phyloP scores from a whole-genome alignment of 2,329 filamentous ascomycete genomes.

The Purpureocillium takamizusanense region DNA sequence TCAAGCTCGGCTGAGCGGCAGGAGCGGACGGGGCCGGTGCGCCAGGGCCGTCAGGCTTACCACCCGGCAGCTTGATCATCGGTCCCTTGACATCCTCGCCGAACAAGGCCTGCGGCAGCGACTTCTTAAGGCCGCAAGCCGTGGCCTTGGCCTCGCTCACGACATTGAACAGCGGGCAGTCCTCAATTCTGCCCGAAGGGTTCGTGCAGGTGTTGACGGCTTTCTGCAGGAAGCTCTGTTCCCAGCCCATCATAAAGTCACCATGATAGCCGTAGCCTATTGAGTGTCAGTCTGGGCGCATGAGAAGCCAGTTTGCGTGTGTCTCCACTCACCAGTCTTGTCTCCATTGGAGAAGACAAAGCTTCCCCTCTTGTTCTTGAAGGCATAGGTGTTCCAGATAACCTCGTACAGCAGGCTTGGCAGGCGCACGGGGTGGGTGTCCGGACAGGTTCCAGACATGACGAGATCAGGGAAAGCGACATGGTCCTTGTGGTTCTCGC shows the following conservation, averaged over 20 bases:
- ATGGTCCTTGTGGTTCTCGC: constrained; percentile 50
- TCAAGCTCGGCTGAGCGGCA: no score
- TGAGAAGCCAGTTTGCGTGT: not conserved
- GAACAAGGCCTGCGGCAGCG: constrained; percentile 43
- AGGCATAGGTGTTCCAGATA: constrained; percentile 68
- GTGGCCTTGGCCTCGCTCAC: constrained; percentile 49
- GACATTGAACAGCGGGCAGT: constrained; percentile 69
- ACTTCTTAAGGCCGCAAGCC: constrained; percentile 49
- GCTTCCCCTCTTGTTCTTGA: constrained; percentile 50
- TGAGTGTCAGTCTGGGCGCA: constrained; percentile 1
- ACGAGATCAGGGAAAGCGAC: constrained; percentile 72
- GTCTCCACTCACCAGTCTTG: constrained; percentile 46
- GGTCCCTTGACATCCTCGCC: constrained; percentile 52
- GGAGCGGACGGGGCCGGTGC: not conserved
- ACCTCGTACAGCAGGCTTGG: constrained; percentile 77
- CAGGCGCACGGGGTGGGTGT: constrained; percentile 56
- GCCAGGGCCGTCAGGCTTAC: constrained; percentile 20
- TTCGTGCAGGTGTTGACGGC: constrained; percentile 73
- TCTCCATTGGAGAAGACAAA: constrained; percentile 78
- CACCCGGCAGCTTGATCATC: constrained; percentile 56
- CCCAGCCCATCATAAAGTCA: constrained; percentile 77
- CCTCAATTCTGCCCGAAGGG: constrained; percentile 55
- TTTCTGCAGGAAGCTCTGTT: constrained; percentile 55
- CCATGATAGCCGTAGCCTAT: constrained; percentile 67
- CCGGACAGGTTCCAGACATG: constrained; percentile 67